A percentile compares a stretch with the other conserved stretches of the same genome.
phyloP scores from a whole-genome alignment of 2,329 filamentous ascomycete genomes.

The Microsporum canis region DNA sequence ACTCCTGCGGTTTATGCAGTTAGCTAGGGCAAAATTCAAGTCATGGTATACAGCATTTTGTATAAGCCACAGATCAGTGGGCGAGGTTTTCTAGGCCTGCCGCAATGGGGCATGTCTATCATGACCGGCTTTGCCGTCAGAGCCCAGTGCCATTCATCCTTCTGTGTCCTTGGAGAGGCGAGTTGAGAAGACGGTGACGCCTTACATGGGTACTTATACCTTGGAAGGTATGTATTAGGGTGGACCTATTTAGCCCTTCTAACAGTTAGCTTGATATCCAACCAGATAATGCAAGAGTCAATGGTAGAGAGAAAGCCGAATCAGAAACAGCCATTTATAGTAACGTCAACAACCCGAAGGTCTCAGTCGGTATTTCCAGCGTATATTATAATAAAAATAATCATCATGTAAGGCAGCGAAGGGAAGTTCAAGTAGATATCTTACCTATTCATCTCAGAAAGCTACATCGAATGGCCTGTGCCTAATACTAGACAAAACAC shows the following conservation, averaged over 20 bases:
- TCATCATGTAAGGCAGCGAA: slow-evolving; percentile 14
- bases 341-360: slow-evolving; percentile 60
- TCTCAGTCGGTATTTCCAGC: slow-evolving; percentile 96
- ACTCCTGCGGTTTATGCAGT: neutral
- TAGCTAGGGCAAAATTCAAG: neutral
- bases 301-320: neutral
- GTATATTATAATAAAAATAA: slow-evolving; percentile 40
- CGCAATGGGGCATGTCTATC: slow-evolving; percentile 82
- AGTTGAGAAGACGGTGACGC: slow-evolving; percentile 13
- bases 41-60: neutral
- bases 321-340: slow-evolving; percentile 50
- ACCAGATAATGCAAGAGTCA: neutral
- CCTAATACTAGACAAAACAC: neutral
- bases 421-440: neutral
- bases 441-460: slow-evolving; percentile 4
- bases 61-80: slow-evolving; percentile 56
- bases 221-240: neutral
- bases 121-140: slow-evolving; percentile 58
- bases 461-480: slow-evolving; percentile 3
- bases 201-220: slow-evolving; percentile 8
- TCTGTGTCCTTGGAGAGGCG: slow-evolving; percentile 58
- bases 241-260: neutral
- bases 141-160: slow-evolving; percentile 99
- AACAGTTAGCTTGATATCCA: neutral
- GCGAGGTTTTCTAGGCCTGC: slow-evolving; percentile 99